phyloP scores from a whole-genome alignment of 495 filamentous ascomycete species.

The Evernia prunastri region DNA sequence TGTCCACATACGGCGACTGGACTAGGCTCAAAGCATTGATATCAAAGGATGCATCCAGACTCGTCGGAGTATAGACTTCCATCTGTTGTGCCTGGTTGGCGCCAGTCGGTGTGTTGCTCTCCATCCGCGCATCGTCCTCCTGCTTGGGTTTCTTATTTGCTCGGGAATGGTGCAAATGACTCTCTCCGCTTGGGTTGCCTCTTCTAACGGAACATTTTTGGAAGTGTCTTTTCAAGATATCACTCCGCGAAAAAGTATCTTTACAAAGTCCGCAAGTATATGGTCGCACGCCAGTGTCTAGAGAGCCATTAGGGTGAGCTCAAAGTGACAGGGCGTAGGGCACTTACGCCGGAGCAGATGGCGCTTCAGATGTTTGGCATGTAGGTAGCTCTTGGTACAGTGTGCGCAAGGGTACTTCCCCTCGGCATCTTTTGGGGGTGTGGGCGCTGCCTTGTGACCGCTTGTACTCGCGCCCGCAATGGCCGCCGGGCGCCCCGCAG shows the following conservation, averaged over 20 bases:
- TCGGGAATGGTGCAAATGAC: slow-evolving; percentile 85
- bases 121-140: slow-evolving; percentile 14
- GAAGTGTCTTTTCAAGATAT: slow-evolving; percentile 97
- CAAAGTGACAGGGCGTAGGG: slow-evolving; percentile 15
- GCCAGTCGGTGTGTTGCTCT: slow-evolving; percentile 40
- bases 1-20: slow-evolving; percentile 27
- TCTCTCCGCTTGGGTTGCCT: slow-evolving; percentile 87
- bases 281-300: slow-evolving; percentile 92
- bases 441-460: slow-evolving; percentile 63
- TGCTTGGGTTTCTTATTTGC: slow-evolving; percentile 64
- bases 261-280: slow-evolving; percentile 96
- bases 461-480: slow-evolving; percentile 43
- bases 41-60: slow-evolving; percentile 25
- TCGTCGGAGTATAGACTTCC: slow-evolving; percentile 18
- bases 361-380: slow-evolving; percentile 94
- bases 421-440: slow-evolving; percentile 87
- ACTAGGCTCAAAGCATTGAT: slow-evolving; percentile 45
- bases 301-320: slow-evolving; percentile 24
- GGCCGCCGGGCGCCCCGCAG: slow-evolving; percentile 68
- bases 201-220: slow-evolving; percentile 94
- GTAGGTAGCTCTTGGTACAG: slow-evolving; percentile 95
- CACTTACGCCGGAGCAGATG: slow-evolving; percentile 91
- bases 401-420: slow-evolving; percentile 96
- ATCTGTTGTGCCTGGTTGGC: slow-evolving; percentile 13
- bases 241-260: slow-evolving; percentile 97